A percentile compares a stretch with the other conserved stretches of the same genome.
Evolutionary conservation across 108 stramenopile species (phyloP).

Genomic region (Fragilaria crotonensis): DNA sequence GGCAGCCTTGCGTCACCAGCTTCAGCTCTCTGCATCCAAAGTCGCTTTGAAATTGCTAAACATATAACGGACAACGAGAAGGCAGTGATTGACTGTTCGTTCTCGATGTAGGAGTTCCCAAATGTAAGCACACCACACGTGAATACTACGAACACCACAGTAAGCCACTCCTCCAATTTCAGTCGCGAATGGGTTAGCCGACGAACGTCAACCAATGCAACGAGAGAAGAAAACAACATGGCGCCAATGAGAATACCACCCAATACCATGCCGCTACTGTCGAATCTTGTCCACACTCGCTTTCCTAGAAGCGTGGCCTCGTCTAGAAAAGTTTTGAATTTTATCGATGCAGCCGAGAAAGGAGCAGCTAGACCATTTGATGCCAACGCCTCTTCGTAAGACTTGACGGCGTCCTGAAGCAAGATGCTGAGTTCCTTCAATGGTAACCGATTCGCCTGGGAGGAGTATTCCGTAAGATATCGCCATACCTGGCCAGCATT

Average conservation of each 20-base stretch:
- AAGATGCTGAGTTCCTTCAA: conserved; percentile 46
- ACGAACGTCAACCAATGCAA: not conserved
- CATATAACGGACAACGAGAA: conserved; percentile 56
- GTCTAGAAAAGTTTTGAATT: conserved; percentile 65
- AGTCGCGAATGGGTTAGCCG: too few relatives aligned
- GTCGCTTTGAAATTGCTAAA: conserved; percentile 14
- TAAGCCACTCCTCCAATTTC: conserved; percentile 30
- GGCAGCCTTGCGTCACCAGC: conserved; percentile 15
- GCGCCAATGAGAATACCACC: conserved; percentile 48
- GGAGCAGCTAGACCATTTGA: conserved; percentile 3
- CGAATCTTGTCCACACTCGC: conserved; percentile 82
- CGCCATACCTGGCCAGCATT: conserved; percentile 87
- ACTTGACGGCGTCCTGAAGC: conserved; percentile 45
- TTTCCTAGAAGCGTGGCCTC: conserved; percentile 73
- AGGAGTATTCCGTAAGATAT: conserved; percentile 68
- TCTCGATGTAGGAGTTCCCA: conserved; percentile 43
- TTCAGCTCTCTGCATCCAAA: conserved; percentile 7
- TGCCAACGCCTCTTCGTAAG: conserved; percentile 45
- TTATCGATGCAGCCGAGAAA: conserved; percentile 55
- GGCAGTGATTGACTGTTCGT: conserved; percentile 52
- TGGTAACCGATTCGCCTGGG: conserved; percentile 57
- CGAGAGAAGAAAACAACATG: conserved; percentile 22
- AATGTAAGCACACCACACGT: conserved; percentile 51
- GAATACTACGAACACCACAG: conserved; percentile 46
- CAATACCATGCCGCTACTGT: conserved; percentile 61